Percentiles rank a stretch among this genome's conserved stretches.
These are phyloP conservation scores for Vitis rotundifolia DNA, from an alignment of 164 flowering plant species.

Conservation along the genomic window DNA sequence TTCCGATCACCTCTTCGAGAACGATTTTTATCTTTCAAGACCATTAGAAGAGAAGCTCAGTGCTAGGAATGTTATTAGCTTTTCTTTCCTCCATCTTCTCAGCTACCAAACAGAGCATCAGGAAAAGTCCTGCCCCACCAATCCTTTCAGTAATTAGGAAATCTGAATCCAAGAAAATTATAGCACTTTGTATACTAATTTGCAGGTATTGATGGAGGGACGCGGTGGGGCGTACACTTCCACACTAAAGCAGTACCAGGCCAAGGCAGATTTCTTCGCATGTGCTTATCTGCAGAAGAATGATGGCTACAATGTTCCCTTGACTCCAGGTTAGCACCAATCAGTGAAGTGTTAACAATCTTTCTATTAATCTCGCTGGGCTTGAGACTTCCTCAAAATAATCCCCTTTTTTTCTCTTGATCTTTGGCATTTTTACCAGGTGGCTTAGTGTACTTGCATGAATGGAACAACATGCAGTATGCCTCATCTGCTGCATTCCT, in stretches of 20 bases:
- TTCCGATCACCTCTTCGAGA: no score
- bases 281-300: slow-evolving; percentile 85
- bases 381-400: background rate
- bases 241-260: slow-evolving; percentile 66
- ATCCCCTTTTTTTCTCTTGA: background rate
- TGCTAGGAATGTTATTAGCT: no score
- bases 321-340: slow-evolving; percentile 64
- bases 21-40: no score
- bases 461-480: slow-evolving; percentile 90
- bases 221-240: slow-evolving; percentile 49
- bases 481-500: slow-evolving; percentile 78
- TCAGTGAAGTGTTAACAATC: background rate
- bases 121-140: no score
- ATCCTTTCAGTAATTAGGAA: background rate
- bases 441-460: slow-evolving; percentile 61
- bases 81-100: no score
- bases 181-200: background rate
- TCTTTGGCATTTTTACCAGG: slow-evolving; percentile 31
- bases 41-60: no score
- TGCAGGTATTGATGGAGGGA: slow-evolving; percentile 72
- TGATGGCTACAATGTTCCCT: slow-evolving; percentile 64
- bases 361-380: background rate
- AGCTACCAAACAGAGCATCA: no score
- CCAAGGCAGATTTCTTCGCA: slow-evolving; percentile 81
- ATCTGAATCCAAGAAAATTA: background rate